phyloP scores from a whole-genome alignment of 306 rosid species.

The Cucurbita moschata region DNA sequence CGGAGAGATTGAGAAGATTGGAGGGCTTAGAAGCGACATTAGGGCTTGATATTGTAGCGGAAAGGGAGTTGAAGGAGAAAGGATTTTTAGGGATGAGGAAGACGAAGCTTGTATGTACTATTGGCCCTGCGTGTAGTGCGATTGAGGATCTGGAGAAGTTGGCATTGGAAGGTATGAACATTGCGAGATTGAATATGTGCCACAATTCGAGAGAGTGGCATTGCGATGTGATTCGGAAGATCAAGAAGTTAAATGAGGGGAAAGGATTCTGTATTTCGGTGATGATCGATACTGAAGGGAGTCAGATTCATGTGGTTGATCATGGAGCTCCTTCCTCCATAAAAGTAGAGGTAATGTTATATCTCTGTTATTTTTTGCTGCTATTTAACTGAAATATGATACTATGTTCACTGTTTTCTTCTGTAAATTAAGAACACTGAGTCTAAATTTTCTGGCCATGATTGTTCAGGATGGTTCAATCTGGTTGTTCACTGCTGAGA shows the following conservation, averaged over 20 bases:
- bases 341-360: conserved; percentile 52
- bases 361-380: neutral
- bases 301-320: conserved; percentile 78
- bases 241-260: conserved; percentile 58
- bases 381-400: neutral
- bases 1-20: conserved; percentile 11
- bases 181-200: conserved; percentile 87
- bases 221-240: conserved; percentile 47
- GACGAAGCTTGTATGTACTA: conserved; percentile 77
- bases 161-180: conserved; percentile 76
- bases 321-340: conserved; percentile 73
- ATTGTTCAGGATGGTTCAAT: conserved; percentile 50
- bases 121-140: conserved; percentile 64
- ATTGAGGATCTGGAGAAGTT: conserved; percentile 61
- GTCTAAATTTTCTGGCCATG: conserved; percentile 5
- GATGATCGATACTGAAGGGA: conserved; percentile 89
- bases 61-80: conserved; percentile 52
- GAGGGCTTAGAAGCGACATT: conserved; percentile 25
- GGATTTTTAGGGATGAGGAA: conserved; percentile 75
- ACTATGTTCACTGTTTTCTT: neutral
- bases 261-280: conserved; percentile 58
- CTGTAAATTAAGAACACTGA: neutral
- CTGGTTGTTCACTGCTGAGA: conserved; percentile 60
- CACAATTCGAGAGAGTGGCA: conserved; percentile 81
- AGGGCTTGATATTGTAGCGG: conserved; percentile 61